phyloP scores from a whole-genome alignment of 1,284 basidiomycete species.

The Rhodotorula mucilaginosa region DNA sequence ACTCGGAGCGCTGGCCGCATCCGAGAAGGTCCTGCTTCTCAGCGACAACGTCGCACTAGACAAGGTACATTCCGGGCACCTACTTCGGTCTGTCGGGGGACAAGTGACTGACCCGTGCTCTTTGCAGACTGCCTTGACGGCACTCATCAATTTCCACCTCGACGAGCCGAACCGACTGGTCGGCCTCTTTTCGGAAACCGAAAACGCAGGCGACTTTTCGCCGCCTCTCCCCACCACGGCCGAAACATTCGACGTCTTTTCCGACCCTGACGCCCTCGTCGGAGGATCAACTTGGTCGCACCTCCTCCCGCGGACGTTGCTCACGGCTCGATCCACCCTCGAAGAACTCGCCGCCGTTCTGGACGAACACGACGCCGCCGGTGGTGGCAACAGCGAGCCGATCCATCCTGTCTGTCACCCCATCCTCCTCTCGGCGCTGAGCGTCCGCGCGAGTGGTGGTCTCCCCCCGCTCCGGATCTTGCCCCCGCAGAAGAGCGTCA shows the following conservation, averaged over 20 bases:
- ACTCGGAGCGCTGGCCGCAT: slow-evolving; percentile 7
- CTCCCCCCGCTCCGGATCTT: slow-evolving; percentile 18
- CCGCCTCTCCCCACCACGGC: not conserved
- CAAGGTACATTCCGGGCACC: slow-evolving; percentile 16
- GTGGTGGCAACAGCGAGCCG: not conserved
- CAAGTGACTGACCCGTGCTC: not conserved
- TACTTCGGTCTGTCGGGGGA: not conserved
- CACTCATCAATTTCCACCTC: slow-evolving; percentile 29
- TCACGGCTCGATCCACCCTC: slow-evolving; percentile 17
- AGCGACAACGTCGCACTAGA: slow-evolving; percentile 34
- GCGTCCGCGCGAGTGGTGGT: slow-evolving; percentile 1
- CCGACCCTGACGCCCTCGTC: slow-evolving; percentile 29
- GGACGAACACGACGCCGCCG: not conserved
- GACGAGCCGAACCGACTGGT: slow-evolving; percentile 21
- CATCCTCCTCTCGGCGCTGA: slow-evolving; percentile 24
- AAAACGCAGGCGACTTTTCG: slow-evolving; percentile 11
- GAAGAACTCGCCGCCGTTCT: slow-evolving; percentile 16
- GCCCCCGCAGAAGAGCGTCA: slow-evolving; percentile 21
- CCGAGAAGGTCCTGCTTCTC: slow-evolving; percentile 21
- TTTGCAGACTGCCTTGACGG: slow-evolving; percentile 24
- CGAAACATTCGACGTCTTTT: slow-evolving; percentile 11
- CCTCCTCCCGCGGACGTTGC: slow-evolving; percentile 24
- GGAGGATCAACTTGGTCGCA: slow-evolving; percentile 20
- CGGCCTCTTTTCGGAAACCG: slow-evolving; percentile 25
- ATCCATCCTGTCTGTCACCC: slow-evolving; percentile 28